These are phyloP conservation scores for Geranomyces variabilis DNA, from an alignment of 192 early-diverging fungal species.

Conservation along the genomic window DNA sequence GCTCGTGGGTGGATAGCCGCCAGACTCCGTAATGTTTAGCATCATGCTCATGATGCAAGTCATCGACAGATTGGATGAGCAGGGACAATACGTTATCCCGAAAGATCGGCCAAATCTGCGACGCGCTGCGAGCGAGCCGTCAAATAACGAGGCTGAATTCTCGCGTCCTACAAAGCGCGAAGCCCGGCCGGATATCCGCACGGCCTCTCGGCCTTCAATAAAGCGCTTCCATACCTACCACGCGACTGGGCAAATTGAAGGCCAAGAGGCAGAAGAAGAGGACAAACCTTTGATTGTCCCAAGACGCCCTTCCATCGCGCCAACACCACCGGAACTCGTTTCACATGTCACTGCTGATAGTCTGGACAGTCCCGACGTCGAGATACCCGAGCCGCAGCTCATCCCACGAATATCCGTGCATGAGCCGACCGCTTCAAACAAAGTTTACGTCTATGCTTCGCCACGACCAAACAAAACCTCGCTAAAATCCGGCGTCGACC, in stretches of 20 bases:
- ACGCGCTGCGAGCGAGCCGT: slow-evolving; percentile 33
- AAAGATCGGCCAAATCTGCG: slow-evolving; percentile 23
- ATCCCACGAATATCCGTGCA: neutral
- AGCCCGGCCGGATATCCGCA: slow-evolving; percentile 17
- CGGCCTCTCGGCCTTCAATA: slow-evolving; percentile 27
- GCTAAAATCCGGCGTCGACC: neutral
- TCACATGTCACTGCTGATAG: neutral
- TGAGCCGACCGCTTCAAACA: neutral
- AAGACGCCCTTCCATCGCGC: neutral
- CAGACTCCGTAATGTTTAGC: neutral
- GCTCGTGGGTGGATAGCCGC: too few relatives aligned
- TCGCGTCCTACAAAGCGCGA: slow-evolving; percentile 10
- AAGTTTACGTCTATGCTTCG: slow-evolving; percentile 21
- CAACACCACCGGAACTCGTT: neutral
- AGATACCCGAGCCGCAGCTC: neutral
- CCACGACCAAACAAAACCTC: slow-evolving; percentile 9
- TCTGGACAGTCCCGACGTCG: neutral
- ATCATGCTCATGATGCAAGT: neutral
- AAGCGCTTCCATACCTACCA: slow-evolving; percentile 33
- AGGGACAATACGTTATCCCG: slow-evolving; percentile 24
- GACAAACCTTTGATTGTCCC: slow-evolving; percentile 3
- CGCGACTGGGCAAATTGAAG: slow-evolving; percentile 13
- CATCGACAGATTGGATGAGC: slow-evolving; percentile 21
- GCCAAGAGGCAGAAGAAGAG: neutral
- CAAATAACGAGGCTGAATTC: neutral